Evolutionary conservation across 2,329 filamentous ascomycete species (phyloP).

Genomic region (Setomelanomma holmii): DNA sequence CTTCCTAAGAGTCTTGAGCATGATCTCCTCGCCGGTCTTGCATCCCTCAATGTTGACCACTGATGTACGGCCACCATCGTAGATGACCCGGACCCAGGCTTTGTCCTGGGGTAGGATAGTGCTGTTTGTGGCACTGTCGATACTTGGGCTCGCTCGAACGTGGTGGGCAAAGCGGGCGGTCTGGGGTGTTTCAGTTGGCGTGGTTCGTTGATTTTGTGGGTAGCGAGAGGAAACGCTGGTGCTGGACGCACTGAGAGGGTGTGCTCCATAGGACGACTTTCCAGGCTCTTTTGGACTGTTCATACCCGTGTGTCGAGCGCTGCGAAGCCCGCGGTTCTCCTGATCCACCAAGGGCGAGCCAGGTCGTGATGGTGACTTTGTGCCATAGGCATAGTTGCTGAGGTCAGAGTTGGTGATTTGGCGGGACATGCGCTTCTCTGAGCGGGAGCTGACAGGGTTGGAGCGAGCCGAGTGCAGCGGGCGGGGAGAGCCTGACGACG

Average conservation of each 20-base stretch:
- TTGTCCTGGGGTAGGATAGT: constrained; percentile 84
- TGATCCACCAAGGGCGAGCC: constrained; percentile 73
- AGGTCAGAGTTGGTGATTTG: constrained; percentile 54
- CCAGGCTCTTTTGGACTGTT: constrained; percentile 62
- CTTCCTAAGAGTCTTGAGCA: constrained; percentile 86
- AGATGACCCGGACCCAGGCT: constrained; percentile 91
- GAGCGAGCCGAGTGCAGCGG: constrained; percentile 62
- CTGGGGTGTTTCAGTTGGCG: constrained; percentile 69
- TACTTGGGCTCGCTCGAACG: constrained; percentile 79
- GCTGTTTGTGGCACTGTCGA: constrained; percentile 79
- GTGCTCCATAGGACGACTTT: constrained; percentile 62
- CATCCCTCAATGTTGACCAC: constrained; percentile 93
- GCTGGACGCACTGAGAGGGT: constrained; percentile 61
- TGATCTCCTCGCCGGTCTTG: constrained; percentile 90
- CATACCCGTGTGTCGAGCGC: constrained; percentile 65
- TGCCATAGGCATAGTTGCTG: constrained; percentile 53
- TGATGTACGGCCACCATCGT: constrained; percentile 87
- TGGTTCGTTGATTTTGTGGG: constrained; percentile 49
- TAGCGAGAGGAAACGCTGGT: constrained; percentile 55
- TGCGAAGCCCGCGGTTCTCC: constrained; percentile 58
- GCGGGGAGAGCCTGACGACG: constrained; percentile 71
- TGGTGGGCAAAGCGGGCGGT: constrained; percentile 71
- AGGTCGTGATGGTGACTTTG: constrained; percentile 70
- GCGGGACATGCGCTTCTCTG: constrained; percentile 57
- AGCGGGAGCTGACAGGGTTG: constrained; percentile 52